These are phyloP conservation scores for Aspergillus sojae DNA, from an alignment of 2,329 filamentous ascomycete genomes.

Conservation along the genomic window DNA sequence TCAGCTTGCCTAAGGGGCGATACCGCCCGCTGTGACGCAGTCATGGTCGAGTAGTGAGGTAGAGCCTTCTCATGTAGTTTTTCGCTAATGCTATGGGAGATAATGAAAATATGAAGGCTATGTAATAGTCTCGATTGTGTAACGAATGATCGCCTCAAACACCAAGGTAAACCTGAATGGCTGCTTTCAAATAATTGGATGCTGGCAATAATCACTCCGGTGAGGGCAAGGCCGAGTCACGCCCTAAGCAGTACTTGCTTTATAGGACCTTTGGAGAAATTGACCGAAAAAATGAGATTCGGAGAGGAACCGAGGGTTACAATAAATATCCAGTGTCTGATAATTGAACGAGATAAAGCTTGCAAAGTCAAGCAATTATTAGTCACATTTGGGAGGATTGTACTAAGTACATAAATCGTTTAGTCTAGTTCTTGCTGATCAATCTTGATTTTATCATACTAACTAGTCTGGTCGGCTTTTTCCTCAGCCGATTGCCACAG, in stretches of 20 bases:
- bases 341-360: background rate
- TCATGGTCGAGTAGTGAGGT: conserved; percentile 13
- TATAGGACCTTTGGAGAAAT: background rate
- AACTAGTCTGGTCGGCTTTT: background rate
- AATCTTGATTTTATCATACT: background rate
- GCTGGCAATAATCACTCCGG: background rate
- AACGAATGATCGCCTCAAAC: background rate
- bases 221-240: background rate
- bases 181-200: background rate
- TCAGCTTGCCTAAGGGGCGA: conserved; percentile 3
- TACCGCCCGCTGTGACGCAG: conserved; percentile 10
- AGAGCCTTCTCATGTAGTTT: background rate
- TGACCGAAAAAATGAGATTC: background rate
- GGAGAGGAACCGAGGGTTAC: background rate
- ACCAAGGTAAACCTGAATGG: background rate
- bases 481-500: background rate
- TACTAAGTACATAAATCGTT: background rate
- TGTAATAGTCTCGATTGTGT: background rate
- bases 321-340: background rate
- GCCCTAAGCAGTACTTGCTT: background rate
- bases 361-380: background rate
- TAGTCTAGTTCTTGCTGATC: background rate
- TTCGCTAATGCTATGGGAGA: background rate
- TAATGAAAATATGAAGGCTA: background rate
- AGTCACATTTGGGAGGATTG: background rate